Percentiles rank a stretch among this genome's conserved stretches.
phyloP scores from a whole-genome alignment of 441 rosid genomes.

The Cnidoscolus chayamansa region DNA sequence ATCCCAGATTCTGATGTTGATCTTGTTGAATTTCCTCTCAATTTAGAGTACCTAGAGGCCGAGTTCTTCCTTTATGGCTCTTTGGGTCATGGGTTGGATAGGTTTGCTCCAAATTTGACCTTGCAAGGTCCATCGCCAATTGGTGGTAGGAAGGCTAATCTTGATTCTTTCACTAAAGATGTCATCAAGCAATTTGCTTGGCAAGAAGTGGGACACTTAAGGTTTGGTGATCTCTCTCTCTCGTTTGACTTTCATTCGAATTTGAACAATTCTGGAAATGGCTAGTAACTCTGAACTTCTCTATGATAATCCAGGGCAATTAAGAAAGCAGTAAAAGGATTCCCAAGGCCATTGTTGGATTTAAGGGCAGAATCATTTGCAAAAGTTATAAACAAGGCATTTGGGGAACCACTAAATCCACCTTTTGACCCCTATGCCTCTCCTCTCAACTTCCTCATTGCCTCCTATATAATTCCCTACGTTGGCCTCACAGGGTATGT shows the following conservation, averaged over 20 bases:
- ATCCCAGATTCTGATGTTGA: conserved; percentile 47
- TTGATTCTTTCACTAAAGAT: conserved; percentile 57
- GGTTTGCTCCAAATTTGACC: conserved; percentile 58
- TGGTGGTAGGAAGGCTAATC: conserved; percentile 60
- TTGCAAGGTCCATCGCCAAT: conserved; percentile 67
- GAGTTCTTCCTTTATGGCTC: conserved; percentile 80
- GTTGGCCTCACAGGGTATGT: conserved; percentile 84
- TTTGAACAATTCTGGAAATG: no score
- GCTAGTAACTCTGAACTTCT: no score
- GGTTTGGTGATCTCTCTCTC: conserved; percentile 27
- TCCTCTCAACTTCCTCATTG: conserved; percentile 61
- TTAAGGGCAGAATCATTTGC: conserved; percentile 59
- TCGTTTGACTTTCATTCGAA: not conserved
- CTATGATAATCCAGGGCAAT: conserved; percentile 47
- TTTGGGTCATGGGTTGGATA: conserved; percentile 69
- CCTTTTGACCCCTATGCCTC: conserved; percentile 77
- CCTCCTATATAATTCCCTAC: conserved; percentile 70
- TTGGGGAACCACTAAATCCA: conserved; percentile 47
- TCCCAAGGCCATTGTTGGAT: conserved; percentile 78
- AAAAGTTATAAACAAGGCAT: conserved; percentile 50
- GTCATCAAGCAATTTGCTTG: conserved; percentile 74
- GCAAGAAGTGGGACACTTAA: conserved; percentile 92
- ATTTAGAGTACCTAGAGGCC: conserved; percentile 82
- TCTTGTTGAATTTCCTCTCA: conserved; percentile 70
- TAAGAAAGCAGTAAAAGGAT: conserved; percentile 57